Evolutionary conservation across 2,329 filamentous ascomycete genomes (phyloP), one percentile per base, ranked within the genome.

Genomic region (Colletotrichum phormii): DNA sequence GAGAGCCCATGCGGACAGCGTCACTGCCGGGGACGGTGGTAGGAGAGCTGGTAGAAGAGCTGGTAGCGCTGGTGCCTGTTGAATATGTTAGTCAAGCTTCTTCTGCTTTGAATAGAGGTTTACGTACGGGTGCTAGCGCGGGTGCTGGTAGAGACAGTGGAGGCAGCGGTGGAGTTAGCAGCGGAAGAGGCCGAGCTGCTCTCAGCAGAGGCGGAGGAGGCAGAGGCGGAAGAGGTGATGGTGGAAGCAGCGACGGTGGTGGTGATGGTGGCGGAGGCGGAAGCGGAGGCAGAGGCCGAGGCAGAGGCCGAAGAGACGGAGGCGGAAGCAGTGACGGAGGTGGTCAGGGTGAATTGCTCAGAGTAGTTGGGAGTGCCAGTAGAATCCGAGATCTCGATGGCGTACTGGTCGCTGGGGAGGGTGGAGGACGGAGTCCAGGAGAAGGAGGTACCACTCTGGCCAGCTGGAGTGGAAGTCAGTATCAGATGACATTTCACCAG

Each of bases 341-440:
- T 77, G 26, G 74, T 78, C 62, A 84, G 75, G 8, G 74, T 15
- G 78, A 86, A 88, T 77, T 80, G 80, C 13, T 71, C 5, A 76
- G 82, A 84, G 83, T 84, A 88, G 85, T 88, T 88, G 77, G 77
- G 74, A 13, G 79, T 78, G 29, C 63, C 75, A 37, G 76, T 77
- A 26, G 76, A 77, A 75, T 88, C 85, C 33, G 67, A 73, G 76
- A 88, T 86, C 79, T 83, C 79, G 75, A 88, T 81, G 74, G 86
- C 85, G 76, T 88, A 88, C 37, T 76, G 77, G 78, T 80, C 86
- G 33, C 79, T 76, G 69, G 82, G 70, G 35, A 86, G 78, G 71
- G 76, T 76, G n/a, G 78, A 57, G 31, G 81, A 75, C 15, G 84
- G 82, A 18, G 79, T 80, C 82, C 82, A 86, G 72, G 79, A 81